phyloP scores from a whole-genome alignment of 2,329 filamentous ascomycete species.

The Neonectria ditissima region DNA sequence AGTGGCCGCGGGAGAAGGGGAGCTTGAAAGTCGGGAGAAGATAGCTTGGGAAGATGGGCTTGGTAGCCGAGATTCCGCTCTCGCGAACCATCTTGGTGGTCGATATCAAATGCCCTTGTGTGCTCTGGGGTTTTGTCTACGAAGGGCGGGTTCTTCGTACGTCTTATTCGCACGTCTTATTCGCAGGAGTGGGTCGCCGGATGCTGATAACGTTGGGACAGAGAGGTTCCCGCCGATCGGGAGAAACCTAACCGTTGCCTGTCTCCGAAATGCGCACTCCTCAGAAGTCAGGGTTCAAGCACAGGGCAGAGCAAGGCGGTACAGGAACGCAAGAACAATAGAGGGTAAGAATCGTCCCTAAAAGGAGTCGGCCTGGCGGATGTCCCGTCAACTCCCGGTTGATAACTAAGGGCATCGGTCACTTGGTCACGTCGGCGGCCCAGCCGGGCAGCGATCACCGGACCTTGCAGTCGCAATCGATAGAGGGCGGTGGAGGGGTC shows the following conservation, averaged over 20 bases:
- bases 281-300: background rate
- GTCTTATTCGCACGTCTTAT: conserved; percentile 1
- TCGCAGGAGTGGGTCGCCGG: background rate
- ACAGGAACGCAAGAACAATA: conserved; percentile 1
- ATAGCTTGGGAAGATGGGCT: conserved; percentile 62
- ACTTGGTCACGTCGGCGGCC: conserved; percentile 40
- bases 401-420: conserved; percentile 31
- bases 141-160: conserved; percentile 16
- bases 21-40: conserved; percentile 64
- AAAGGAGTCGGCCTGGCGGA: background rate
- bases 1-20: conserved; percentile 59
- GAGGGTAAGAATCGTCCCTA: background rate
- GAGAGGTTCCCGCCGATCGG: conserved; percentile 13
- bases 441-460: conserved; percentile 44
- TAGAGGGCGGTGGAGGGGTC: conserved; percentile 40
- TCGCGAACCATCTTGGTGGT: conserved; percentile 48
- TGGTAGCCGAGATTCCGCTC: conserved; percentile 56
- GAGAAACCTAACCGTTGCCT: background rate
- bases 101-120: conserved; percentile 16
- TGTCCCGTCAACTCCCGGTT: conserved; percentile 20
- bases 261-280: conserved; percentile 7
- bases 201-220: conserved; percentile 15
- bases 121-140: conserved; percentile 5
- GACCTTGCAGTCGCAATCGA: conserved; percentile 34
- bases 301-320: conserved; percentile 1